These are phyloP conservation scores for Fraxinus greggii DNA, from an alignment of 305 asterid genomes.

Conservation along the genomic window DNA sequence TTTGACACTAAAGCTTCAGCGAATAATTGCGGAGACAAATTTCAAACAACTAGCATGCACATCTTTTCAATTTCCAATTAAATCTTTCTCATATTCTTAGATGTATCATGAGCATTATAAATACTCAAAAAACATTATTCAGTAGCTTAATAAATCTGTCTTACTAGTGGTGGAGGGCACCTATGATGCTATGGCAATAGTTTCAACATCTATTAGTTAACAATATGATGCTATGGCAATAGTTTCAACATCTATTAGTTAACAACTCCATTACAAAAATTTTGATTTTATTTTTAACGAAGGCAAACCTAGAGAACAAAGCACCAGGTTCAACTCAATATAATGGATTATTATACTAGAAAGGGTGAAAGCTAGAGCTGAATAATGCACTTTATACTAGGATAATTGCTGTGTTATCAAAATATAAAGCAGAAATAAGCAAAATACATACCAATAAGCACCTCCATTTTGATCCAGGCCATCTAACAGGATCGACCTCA, in stretches of 20 bases:
- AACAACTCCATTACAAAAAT: not conserved
- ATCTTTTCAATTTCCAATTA: not conserved
- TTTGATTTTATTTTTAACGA: not conserved
- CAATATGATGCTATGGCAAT: not conserved
- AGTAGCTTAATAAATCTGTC: not conserved
- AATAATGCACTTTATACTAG: not conserved
- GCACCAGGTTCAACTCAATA: not conserved
- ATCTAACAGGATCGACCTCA: slow-evolving; percentile 77
- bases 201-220: not conserved
- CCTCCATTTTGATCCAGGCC: slow-evolving; percentile 98
- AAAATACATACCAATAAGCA: slow-evolving; percentile 62
- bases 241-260: not conserved
- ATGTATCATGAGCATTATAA: not conserved
- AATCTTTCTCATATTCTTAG: not conserved
- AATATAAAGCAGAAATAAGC: not conserved
- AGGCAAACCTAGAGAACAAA: not conserved
- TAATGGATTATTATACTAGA: not conserved
- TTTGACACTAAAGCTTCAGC: not conserved
- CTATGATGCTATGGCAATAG: not conserved
- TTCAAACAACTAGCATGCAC: not conserved
- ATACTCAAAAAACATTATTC: not conserved
- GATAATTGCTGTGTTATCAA: not conserved
- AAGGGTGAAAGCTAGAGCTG: not conserved
- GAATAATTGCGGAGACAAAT: not conserved
- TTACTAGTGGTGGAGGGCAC: not conserved